Base-by-base conservation (phyloP, 257 asterid species). In the Plantago elongata region DNA sequence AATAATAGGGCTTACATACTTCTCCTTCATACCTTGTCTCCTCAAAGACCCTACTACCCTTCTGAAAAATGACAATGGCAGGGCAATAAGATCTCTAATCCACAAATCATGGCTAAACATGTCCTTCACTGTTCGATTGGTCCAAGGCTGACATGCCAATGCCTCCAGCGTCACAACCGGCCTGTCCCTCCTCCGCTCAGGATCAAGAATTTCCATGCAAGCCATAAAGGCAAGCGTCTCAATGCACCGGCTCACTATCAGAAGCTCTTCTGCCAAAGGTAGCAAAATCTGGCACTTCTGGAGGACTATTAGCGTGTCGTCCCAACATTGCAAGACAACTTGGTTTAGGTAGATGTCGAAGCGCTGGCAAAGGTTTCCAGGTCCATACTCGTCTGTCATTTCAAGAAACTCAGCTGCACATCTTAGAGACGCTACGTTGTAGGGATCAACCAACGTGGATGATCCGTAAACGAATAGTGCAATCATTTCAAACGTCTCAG, bases 181-280 rank as follows among this genome's bases (percentile, higher is more conserved):
- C 18, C 69, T 80, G 47, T 82, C 95, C 59, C 86, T 61, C 59
- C 87, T 69, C 78, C 86, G 77, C 65, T 84, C 94, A 1, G 94
- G 95, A 60, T 87, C 95, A 43, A 87, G 95, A 77, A 87, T 84
- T 70, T 87, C 95, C 95, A 84, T 87, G 66, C 94, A 87, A 7
- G 95, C 87, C 95, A 87, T 83, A 84, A 87, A 87, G 0, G 95
- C 88, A 1, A 84, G 79, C 7, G 95, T 79, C 72, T 87, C 95
- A 1, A 87, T 82, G 77, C 95, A 87, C 7, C 95, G 82, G 77
- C 88, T 82, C 11, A 83, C 84, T 11, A 87, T 77, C 14, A 87
- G 72, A 57, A 84, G 68, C 45, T 84, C 85, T 64, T 87, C 95
- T 0, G 90, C 81, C 77, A 69, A 77, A 0, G 95, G 90, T 62